phyloP scores from a whole-genome alignment of 1,139 yeast species.

The Protomyces pachydermus region DNA sequence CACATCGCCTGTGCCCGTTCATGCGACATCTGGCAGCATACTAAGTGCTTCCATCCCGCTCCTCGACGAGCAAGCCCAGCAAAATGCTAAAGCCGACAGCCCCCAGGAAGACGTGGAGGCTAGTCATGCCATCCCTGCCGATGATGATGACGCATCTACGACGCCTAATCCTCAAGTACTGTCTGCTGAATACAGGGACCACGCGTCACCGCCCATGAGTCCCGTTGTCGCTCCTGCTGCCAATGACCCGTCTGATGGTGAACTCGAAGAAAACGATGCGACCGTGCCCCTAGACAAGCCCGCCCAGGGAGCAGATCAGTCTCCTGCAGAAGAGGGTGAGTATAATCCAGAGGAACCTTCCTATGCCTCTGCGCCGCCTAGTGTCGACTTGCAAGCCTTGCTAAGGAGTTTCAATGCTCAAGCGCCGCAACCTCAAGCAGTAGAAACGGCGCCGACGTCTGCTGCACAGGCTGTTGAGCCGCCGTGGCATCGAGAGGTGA shows the following conservation, averaged over 20 bases:
- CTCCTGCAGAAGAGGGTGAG: neutral
- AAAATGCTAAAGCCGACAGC: neutral
- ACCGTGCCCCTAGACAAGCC: neutral
- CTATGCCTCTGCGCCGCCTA: conserved; percentile 4
- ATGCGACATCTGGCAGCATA: neutral
- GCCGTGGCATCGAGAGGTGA: neutral
- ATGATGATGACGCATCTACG: neutral
- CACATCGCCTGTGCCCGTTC: neutral
- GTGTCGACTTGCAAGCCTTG: conserved; percentile 19
- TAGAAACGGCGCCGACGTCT: neutral
- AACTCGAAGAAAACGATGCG: neutral
- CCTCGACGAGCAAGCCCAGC: neutral
- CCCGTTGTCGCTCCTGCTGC: neutral
- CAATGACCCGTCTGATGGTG: neutral
- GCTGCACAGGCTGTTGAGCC: neutral
- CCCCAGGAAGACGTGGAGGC: neutral
- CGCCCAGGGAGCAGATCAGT: neutral
- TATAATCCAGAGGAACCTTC: neutral
- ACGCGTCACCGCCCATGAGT: neutral
- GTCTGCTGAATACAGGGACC: neutral
- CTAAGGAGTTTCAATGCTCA: conserved; percentile 4
- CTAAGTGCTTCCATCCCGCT: neutral
- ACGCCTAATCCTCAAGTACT: neutral
- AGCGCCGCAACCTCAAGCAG: neutral
- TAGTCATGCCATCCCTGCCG: neutral